Base-by-base conservation (phyloP, 2,329 filamentous ascomycete genomes). In the Trichoderma pleuroti region DNA sequence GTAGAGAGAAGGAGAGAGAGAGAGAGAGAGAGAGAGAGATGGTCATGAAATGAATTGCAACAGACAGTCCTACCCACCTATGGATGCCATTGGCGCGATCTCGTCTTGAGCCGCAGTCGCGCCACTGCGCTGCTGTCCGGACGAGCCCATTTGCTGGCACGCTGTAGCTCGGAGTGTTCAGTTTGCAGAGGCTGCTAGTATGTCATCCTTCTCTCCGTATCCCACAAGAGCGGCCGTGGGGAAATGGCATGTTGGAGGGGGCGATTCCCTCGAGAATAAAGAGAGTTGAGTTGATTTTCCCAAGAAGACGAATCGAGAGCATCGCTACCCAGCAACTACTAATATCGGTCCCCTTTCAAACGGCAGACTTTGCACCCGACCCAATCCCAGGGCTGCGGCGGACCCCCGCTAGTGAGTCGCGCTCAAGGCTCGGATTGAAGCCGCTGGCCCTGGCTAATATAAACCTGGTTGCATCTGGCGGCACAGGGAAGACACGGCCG, bases 351-450 rank as follows among this genome's bases (percentile, higher is more conserved):
- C 66, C 66, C 30, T 52, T 68, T 68, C 56, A 11, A 42, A 68
- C 66, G 21, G 66, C 66, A 26, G 66, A 60, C 66, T 68, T 32
- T 68, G 24, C 28, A 18, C 18, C 54, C 26, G 56, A 68, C 28
- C 66, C 66, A 68, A 68, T 68, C 66, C 65, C 66, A 68, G 28
- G 42, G 39, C 39, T 30, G 34, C 66, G 16, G 66, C 66, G 66
- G 66, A 59, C 56, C 42, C 56, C 28, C n/a, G 21, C 54, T 68
- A 68, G 65, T 68, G 36, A 49, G 54, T 36, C 46, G 54, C 24
- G 49, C 54, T 68, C 62, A 32, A 59, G 30, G 46, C 32, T 54
- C 52, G 64, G 64, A 67, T 32, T 39, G 64, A 39, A 26, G 64
- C 52, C 49, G 32, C 34, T 57, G 28, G 65, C 65, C 65, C 54